These are phyloP conservation scores for Gremmenia infestans DNA, from an alignment of 2,329 filamentous ascomycete genomes.

Conservation along the genomic window DNA sequence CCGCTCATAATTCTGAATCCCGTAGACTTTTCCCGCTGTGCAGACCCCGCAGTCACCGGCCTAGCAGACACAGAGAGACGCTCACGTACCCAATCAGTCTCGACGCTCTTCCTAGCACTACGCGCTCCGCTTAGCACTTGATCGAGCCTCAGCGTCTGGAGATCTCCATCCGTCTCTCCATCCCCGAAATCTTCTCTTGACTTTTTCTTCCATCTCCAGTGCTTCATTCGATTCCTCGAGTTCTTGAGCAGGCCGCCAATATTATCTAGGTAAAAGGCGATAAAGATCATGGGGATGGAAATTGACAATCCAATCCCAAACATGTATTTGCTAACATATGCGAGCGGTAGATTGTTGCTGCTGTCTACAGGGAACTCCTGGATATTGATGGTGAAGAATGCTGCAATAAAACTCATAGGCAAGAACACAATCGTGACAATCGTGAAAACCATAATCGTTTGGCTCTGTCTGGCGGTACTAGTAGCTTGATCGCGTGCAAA, in stretches of 20 bases:
- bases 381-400: constrained; percentile 27
- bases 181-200: not conserved
- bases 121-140: constrained; percentile 16
- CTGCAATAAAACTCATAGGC: constrained; percentile 26
- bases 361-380: constrained; percentile 15
- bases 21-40: constrained; percentile 13
- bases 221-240: not conserved
- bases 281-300: constrained; percentile 21
- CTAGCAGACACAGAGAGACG: constrained; percentile 7
- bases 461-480: constrained; percentile 25
- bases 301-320: constrained; percentile 27
- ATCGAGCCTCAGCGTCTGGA: constrained; percentile 14
- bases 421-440: constrained; percentile 32
- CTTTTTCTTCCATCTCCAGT: not conserved
- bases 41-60: constrained; percentile 1
- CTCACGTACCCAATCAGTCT: constrained; percentile 21
- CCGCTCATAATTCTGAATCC: constrained; percentile 22
- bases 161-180: constrained; percentile 1
- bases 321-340: constrained; percentile 25
- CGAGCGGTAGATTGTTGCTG: constrained; percentile 13
- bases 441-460: constrained; percentile 31
- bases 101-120: constrained; percentile 21
- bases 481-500: constrained; percentile 27
- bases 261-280: constrained; percentile 24
- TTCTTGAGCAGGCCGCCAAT: constrained; percentile 13